Percentiles rank a stretch among this genome's conserved stretches.
Conservation (phyloP, 148 eudicot species). For the Vaccinium macrocarpon region DNA sequence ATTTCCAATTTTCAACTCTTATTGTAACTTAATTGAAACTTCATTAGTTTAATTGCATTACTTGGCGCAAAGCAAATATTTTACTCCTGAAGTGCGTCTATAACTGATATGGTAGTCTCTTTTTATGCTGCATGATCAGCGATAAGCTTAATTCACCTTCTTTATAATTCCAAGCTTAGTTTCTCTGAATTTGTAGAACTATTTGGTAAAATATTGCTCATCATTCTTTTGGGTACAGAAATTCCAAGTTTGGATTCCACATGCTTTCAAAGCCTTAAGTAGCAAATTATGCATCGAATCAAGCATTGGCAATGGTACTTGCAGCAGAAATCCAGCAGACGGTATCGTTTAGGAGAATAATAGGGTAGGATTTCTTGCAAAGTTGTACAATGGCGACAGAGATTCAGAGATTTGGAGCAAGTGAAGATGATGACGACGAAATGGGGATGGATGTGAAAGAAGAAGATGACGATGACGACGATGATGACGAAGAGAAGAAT, state of each 20-base stretch:
- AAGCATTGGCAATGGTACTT: background rate
- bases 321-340: background rate
- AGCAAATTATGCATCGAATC: constrained; percentile 9
- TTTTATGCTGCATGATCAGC: too few species aligned
- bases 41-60: background rate
- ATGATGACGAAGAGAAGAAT: constrained; percentile 51
- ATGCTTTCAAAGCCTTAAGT: background rate
- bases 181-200: too few species aligned
- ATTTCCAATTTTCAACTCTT: background rate
- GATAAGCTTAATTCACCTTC: too few species aligned
- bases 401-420: constrained; percentile 78
- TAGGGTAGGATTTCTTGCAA: background rate
- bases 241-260: background rate
- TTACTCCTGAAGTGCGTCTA: too few species aligned
- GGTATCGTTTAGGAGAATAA: constrained; percentile 12
- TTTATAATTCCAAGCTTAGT: too few species aligned
- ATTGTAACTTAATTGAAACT: background rate
- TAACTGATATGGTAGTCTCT: too few species aligned
- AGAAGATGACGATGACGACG: constrained; percentile 65
- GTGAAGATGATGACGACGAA: constrained; percentile 90
- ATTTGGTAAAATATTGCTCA: too few species aligned
- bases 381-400: constrained; percentile 44
- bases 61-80: background rate
- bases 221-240: constrained; percentile 5
- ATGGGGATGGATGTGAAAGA: constrained; percentile 84